Conservation (phyloP, 192 early-diverging fungal genomes). For the Thoreauomyces humboldtii region DNA sequence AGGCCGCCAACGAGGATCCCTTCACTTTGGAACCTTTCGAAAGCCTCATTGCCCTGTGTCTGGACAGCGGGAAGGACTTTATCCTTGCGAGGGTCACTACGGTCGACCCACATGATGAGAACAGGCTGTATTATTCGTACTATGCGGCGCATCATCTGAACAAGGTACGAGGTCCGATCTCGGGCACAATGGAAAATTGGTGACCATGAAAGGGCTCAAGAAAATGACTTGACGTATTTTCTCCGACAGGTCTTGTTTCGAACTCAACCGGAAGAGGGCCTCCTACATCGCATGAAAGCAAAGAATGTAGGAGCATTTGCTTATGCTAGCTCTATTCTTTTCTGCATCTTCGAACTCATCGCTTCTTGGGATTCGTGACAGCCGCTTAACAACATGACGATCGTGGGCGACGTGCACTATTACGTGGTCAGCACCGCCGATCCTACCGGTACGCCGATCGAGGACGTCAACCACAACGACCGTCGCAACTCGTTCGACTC, state of each 20-base stretch:
- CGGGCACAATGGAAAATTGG: too few relatives aligned
- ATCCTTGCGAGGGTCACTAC: conserved; percentile 68
- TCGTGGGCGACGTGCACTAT: conserved; percentile 70
- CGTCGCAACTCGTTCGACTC: conserved; percentile 3
- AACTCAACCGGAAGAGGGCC: conserved; percentile 71
- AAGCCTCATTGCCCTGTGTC: conserved; percentile 53
- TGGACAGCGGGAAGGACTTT: conserved; percentile 61
- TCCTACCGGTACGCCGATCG: neutral
- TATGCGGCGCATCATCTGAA: conserved; percentile 75
- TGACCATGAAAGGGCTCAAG: neutral
- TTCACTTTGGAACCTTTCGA: conserved; percentile 70
- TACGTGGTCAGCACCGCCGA: conserved; percentile 38
- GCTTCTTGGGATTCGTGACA: conserved; percentile 20
- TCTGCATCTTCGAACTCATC: neutral
- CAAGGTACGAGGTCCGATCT: too few relatives aligned
- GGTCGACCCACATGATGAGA: conserved; percentile 54
- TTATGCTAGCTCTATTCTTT: too few relatives aligned
- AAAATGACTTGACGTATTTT: neutral
- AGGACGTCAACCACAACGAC: neutral
- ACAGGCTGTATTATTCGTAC: conserved; percentile 59
- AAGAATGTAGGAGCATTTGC: conserved; percentile 69
- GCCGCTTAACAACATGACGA: conserved; percentile 74
- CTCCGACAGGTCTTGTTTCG: conserved; percentile 70
- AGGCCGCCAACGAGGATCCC: conserved; percentile 66
- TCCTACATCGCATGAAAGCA: conserved; percentile 73